Percentiles rank a stretch among this genome's conserved stretches.
phyloP scores from a whole-genome alignment of 1,284 basidiomycete genomes.

The Singerocomus inundabilis region DNA sequence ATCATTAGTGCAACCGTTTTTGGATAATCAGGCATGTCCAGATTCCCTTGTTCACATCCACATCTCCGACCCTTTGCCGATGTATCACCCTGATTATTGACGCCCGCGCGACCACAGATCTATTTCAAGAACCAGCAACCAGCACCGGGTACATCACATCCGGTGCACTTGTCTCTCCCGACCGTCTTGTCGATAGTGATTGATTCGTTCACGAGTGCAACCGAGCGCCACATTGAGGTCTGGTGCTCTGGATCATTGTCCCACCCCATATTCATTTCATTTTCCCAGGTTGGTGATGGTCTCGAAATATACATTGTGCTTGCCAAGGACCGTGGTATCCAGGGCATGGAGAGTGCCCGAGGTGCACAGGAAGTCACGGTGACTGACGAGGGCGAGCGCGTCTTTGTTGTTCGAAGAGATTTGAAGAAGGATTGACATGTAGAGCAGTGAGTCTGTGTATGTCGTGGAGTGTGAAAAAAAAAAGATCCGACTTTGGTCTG shows the following conservation, averaged over 20 bases:
- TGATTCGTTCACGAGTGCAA: slow-evolving; percentile 91
- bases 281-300: slow-evolving; percentile 82
- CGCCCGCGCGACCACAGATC: slow-evolving; percentile 53
- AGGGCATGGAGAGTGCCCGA: slow-evolving; percentile 57
- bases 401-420: slow-evolving; percentile 71
- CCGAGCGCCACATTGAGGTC: slow-evolving; percentile 95
- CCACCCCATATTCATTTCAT: slow-evolving; percentile 15
- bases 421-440: slow-evolving; percentile 62
- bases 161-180: slow-evolving; percentile 75
- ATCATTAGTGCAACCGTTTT: slow-evolving; percentile 88
- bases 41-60: neutral
- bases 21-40: slow-evolving; percentile 85
- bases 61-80: slow-evolving; percentile 48
- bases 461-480: no score
- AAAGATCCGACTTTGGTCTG: neutral
- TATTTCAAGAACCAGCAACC: slow-evolving; percentile 93
- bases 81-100: slow-evolving; percentile 22
- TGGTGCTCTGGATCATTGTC: slow-evolving; percentile 19
- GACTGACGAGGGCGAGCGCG: slow-evolving; percentile 61
- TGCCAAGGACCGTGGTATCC: slow-evolving; percentile 61
- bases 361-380: slow-evolving; percentile 63
- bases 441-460: neutral
- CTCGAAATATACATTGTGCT: slow-evolving; percentile 89
- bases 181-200: slow-evolving; percentile 85
- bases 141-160: slow-evolving; percentile 65